These are phyloP conservation scores for Tuber calosporum DNA, from an alignment of 495 filamentous ascomycete species.

Conservation along the genomic window DNA sequence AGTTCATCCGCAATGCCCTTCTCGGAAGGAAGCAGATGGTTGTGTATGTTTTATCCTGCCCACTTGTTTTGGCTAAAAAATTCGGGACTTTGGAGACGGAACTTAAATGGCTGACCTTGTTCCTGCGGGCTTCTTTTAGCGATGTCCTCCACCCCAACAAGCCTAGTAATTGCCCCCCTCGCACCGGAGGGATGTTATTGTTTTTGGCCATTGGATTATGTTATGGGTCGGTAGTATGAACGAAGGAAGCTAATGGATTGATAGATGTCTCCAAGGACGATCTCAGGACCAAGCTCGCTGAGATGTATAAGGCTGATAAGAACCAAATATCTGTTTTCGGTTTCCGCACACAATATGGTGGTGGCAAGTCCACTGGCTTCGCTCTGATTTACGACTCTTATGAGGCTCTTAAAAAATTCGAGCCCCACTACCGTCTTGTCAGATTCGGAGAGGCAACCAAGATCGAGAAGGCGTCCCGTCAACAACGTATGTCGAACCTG, in stretches of 20 bases:
- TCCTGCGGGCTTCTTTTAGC: slow-evolving; percentile 48
- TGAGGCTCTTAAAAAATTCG: slow-evolving; percentile 99
- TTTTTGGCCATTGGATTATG: background rate
- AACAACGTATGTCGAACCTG: slow-evolving; percentile 78
- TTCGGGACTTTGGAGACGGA: background rate
- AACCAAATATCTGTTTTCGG: slow-evolving; percentile 95
- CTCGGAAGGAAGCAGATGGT: slow-evolving; percentile 99
- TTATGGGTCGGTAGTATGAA: background rate
- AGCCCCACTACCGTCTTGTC: slow-evolving; percentile 94
- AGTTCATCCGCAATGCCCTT: slow-evolving; percentile 99
- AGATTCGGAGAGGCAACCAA: slow-evolving; percentile 82
- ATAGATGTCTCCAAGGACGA: slow-evolving; percentile 90
- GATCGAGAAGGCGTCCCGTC: slow-evolving; percentile 91
- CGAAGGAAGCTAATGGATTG: slow-evolving; percentile 11
- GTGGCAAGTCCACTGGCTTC: slow-evolving; percentile 98
- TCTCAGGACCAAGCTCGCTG: slow-evolving; percentile 86
- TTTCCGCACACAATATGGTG: slow-evolving; percentile 97
- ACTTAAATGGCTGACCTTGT: slow-evolving; percentile 18
- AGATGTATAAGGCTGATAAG: slow-evolving; percentile 95
- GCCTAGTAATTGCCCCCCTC: slow-evolving; percentile 48
- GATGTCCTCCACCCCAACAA: slow-evolving; percentile 99
- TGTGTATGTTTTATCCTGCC: slow-evolving; percentile 66
- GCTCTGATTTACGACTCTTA: slow-evolving; percentile 94
- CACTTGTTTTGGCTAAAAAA: slow-evolving; percentile 9
- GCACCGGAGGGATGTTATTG: background rate